Conservation (phyloP, 106 monocot genomes). For the Phalaenopsis equestris region DNA sequence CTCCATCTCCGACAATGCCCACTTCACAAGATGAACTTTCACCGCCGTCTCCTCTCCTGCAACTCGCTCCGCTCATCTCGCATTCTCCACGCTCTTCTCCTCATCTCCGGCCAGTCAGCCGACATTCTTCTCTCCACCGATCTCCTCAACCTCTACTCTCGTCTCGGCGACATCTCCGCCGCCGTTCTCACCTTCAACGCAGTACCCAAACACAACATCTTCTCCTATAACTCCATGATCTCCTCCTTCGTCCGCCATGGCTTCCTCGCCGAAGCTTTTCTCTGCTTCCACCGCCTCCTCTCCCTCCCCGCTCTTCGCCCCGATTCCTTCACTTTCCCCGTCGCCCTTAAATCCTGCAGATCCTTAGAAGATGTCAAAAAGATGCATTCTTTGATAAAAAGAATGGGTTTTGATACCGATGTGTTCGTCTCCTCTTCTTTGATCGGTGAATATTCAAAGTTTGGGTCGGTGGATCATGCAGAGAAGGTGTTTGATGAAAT, state of each 20-base stretch:
- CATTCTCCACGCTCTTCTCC: constrained; percentile 41
- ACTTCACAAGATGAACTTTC: constrained; percentile 17
- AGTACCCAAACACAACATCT: constrained; percentile 21
- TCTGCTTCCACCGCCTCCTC: constrained; percentile 29
- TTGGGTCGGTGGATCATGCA: constrained; percentile 28
- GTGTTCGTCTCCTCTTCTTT: constrained; percentile 15
- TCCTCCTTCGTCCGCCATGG: constrained; percentile 30
- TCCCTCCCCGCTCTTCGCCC: not conserved
- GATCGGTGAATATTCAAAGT: constrained; percentile 29
- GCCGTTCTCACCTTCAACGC: constrained; percentile 27
- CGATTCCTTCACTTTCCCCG: constrained; percentile 54
- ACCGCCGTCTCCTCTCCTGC: constrained; percentile 28
- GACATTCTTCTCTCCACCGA: constrained; percentile 34
- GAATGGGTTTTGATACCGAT: constrained; percentile 26
- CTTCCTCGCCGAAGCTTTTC: constrained; percentile 17
- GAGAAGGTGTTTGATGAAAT: constrained; percentile 50
- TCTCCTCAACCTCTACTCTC: constrained; percentile 59
- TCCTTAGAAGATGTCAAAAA: constrained; percentile 9
- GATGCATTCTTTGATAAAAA: constrained; percentile 41
- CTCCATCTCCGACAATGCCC: constrained; percentile 2
- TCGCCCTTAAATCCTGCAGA: constrained; percentile 47
- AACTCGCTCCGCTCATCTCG: constrained; percentile 15
- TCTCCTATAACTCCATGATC: constrained; percentile 50
- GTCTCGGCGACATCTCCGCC: constrained; percentile 30
- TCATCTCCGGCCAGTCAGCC: constrained; percentile 29